Conservation (phyloP, 2,329 filamentous ascomycete species). For the Emmonsiellopsis sp. region DNA sequence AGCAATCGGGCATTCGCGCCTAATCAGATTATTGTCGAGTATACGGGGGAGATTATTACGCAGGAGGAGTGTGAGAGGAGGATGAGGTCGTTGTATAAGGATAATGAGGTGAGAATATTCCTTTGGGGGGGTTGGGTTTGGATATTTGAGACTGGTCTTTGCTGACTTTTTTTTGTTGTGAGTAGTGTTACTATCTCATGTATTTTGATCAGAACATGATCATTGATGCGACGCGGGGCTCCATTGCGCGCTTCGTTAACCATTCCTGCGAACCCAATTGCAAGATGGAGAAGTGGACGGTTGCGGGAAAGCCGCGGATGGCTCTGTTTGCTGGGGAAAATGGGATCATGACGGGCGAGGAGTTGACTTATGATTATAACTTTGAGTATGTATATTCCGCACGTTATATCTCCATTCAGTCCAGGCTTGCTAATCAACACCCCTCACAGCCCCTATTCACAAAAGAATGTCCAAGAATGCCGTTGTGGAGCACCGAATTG, state of each 20-base stretch:
- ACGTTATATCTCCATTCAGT: background rate
- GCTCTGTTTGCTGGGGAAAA: conserved; percentile 85
- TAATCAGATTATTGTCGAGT: conserved; percentile 96
- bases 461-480: conserved; percentile 55
- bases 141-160: too few relatives aligned
- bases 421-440: conserved; percentile 7
- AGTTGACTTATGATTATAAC: conserved; percentile 88
- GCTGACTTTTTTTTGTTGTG: too few relatives aligned
- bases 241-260: conserved; percentile 95
- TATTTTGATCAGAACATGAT: conserved; percentile 98
- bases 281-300: conserved; percentile 96
- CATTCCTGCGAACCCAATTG: conserved; percentile 96
- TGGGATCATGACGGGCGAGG: conserved; percentile 88
- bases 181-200: conserved; percentile 94
- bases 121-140: too few relatives aligned
- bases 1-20: conserved; percentile 79
- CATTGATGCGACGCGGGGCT: conserved; percentile 91
- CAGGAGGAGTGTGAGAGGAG: conserved; percentile 85
- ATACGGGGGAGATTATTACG: conserved; percentile 95
- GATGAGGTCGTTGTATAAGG: conserved; percentile 88
- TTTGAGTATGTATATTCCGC: conserved; percentile 46
- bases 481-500: conserved; percentile 53
- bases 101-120: conserved; percentile 60
- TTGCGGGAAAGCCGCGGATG: conserved; percentile 88
- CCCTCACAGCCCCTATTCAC: conserved; percentile 42